These are phyloP conservation scores for Selenicereus undatus DNA, from an alignment of 148 eudicot genomes.

Conservation along the genomic window DNA sequence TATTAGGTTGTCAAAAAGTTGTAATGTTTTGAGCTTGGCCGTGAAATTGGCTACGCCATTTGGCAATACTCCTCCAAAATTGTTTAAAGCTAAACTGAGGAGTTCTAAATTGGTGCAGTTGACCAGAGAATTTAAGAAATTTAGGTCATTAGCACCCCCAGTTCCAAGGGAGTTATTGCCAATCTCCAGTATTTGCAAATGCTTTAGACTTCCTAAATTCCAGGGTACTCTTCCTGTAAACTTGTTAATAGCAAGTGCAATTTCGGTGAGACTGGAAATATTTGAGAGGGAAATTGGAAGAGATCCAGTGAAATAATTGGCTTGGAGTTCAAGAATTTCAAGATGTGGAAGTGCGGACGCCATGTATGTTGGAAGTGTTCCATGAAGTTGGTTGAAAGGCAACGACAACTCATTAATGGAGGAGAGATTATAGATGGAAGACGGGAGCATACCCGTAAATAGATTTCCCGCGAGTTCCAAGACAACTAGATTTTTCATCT, in stretches of 20 bases:
- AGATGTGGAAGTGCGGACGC: conserved; percentile 21
- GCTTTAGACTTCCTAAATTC: not conserved
- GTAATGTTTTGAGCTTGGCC: not conserved
- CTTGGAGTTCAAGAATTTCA: not conserved
- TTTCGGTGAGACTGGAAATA: conserved; percentile 14
- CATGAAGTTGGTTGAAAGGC: conserved; percentile 16
- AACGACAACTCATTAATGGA: conserved; percentile 5
- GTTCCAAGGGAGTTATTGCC: conserved; percentile 17
- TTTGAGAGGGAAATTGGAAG: conserved; percentile 29
- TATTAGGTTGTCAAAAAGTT: not conserved
- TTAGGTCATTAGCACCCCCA: conserved; percentile 3
- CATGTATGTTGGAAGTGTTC: conserved; percentile 25
- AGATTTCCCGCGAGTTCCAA: conserved; percentile 4
- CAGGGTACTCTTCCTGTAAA: conserved; percentile 14
- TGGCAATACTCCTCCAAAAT: conserved; percentile 22
- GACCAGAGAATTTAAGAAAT: conserved; percentile 18
- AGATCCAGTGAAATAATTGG: conserved; percentile 24
- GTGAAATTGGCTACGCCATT: conserved; percentile 15
- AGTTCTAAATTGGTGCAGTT: conserved; percentile 24
- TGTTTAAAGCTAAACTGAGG: not conserved
- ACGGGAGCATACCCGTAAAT: conserved; percentile 27
- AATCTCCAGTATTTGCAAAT: not conserved
- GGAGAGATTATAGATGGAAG: conserved; percentile 28
- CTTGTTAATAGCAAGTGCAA: conserved; percentile 12
- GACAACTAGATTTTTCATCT: conserved; percentile 7